Base-by-base conservation (phyloP, 2,329 filamentous ascomycete species). In the Pseudogymnoascus verrucosus region DNA sequence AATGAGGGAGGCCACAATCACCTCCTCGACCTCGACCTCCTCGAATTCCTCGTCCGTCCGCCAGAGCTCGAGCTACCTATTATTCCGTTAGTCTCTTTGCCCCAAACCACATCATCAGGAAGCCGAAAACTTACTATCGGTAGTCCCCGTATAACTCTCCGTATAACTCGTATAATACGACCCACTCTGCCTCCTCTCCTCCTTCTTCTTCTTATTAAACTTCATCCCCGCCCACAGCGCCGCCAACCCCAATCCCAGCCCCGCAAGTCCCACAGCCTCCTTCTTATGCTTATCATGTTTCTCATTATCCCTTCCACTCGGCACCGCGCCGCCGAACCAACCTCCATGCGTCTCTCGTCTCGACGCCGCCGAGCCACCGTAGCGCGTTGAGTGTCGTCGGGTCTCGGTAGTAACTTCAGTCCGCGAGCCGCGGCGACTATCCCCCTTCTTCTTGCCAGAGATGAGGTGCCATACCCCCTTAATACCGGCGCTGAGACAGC, bases 401-500 rank as follows among this genome's bases (percentile, higher is more conserved):
- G 86, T 78, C 59, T 88, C 85, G 69, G 87, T 82, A 69, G 87
- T 82, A 57, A 78, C 76, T 66, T 85, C 84, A 23, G 67, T 68
- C 8, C 67, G 63, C 1, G 80, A 74, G 31, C 76, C 76, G 62
- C 75, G 76, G 0, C 67, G 75, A 76, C 67, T 77, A 74, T 69
- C 78, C 78, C n/a, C 16, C 70, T 80, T 80, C 68, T 78, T 78
- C 68, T 78, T 78, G 10, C 84, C 81, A 34, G 87, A 87, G 67
- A 90, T 84, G 68, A 89, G 74, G 60, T 82, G 83, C 60, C 84
- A 74, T 42, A 86, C 69, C 34, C 78, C 81, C 67, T 84, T 80
- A 81, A 85, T 89, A 47, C 87, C 77, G 12, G 84, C 84, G 67
- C 82, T 80, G 64, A 82, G 80, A 65, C 87, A 86, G 78, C 88